Evolutionary conservation across 2,329 filamentous ascomycete species (phyloP), one percentile per base, ranked within the genome.

Genomic region (Aspergillus tubingensis): DNA sequence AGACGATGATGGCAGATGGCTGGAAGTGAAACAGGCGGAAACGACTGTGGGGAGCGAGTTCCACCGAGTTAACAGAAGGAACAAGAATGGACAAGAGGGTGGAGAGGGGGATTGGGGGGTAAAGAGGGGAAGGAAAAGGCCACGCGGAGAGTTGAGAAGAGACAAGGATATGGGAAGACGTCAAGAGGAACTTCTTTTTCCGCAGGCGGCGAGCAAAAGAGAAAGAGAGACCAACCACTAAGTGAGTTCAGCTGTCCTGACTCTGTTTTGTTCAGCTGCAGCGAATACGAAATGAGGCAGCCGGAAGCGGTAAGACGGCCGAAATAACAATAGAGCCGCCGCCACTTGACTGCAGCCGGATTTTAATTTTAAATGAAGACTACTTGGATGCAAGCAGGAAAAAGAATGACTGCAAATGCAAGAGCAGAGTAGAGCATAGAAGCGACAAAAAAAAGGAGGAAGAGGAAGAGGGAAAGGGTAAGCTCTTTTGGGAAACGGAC

Each of bases 1-100:
- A 55, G 44, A 38, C 39, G 39, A 54, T 19, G 39, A 48, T 15
- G 41, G 7, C 13, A 15, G 47, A 50, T 17, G 23, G 41, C 21
- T 53, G 36, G 52, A 43, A 52, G 30, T 53, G 47, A 58, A 43
- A 52, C 25, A 58, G 19, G 44, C 50, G 36, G 50, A 59, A 59
- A 59, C 30, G 50, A 59, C 57, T 54, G 50, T 59, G 50, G 50
- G 39, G 57, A 38, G 41, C 19, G n/a, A 47, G 53, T 43, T 30
- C 15, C 53, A 55, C 39, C 21, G 10, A 21, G 19, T 44, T 11
- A 47, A 44, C 23, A 43, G 23, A 27, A 23, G 52, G 19, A 21
- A 41, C 25, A 49, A 44, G 15, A 32, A 23, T 19, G 36, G 2
- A 36, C 15, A 30, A 30, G 7, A n/a, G 15, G 21, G 32, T 8